Evolutionary conservation across 169 alveolate species (phyloP).

Genomic region (Plasmodium inui): DNA sequence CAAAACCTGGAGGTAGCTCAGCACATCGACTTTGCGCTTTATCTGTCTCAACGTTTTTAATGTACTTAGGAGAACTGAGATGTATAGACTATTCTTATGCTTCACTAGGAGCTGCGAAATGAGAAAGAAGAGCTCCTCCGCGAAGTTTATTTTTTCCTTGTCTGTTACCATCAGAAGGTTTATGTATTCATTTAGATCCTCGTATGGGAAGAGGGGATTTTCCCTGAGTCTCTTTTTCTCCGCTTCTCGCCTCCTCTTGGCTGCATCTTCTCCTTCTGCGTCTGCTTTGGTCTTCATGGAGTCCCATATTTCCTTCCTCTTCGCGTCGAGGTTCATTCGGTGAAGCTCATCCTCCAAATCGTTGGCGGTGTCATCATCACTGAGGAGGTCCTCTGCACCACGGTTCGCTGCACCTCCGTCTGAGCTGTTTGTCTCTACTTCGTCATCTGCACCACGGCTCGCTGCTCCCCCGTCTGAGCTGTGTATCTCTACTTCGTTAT

Average conservation of each 20-base stretch:
- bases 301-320: constrained; percentile 34
- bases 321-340: neutral
- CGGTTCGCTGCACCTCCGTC: neutral
- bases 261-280: neutral
- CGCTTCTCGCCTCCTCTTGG: neutral
- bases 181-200: constrained; percentile 49
- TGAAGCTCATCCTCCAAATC: neutral
- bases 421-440: neutral
- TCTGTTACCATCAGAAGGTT: constrained; percentile 24
- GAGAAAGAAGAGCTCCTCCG: constrained; percentile 49
- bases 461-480: neutral
- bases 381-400: neutral
- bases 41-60: constrained; percentile 16
- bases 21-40: neutral
- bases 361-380: neutral
- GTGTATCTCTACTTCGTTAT: neutral
- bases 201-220: neutral
- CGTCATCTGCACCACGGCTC: neutral
- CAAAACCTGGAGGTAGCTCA: constrained; percentile 27
- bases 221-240: neutral
- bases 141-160: constrained; percentile 33
- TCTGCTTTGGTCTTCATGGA: neutral
- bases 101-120: constrained; percentile 8
- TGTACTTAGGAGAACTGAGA: constrained; percentile 12
- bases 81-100: constrained; percentile 11